Percentiles rank a stretch among this genome's conserved stretches.
Evolutionary conservation across 2,329 filamentous ascomycete species (phyloP).

Genomic region (Penicillium oxalicum): DNA sequence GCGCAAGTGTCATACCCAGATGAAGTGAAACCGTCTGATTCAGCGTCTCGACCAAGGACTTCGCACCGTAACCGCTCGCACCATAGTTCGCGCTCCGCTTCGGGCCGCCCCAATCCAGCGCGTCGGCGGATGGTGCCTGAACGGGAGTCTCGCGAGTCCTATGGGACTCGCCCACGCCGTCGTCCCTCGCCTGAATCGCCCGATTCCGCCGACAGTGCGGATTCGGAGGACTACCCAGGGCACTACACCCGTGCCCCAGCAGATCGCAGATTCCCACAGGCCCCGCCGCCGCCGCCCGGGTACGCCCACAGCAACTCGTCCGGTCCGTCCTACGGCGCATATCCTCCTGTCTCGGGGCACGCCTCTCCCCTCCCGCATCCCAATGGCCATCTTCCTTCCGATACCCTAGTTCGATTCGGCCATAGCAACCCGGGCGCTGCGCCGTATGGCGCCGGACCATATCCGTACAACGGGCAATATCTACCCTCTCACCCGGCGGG

Average conservation of each 20-base stretch:
- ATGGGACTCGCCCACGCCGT: conserved; percentile 35
- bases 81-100: conserved; percentile 33
- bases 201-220: conserved; percentile 56
- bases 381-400: conserved; percentile 24
- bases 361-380: conserved; percentile 23
- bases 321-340: conserved; percentile 33
- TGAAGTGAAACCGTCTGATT: conserved; percentile 45
- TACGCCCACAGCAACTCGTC: conserved; percentile 40
- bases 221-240: conserved; percentile 57
- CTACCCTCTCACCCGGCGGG: conserved; percentile 22
- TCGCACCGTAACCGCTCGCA: conserved; percentile 37
- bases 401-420: conserved; percentile 30
- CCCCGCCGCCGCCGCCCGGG: conserved; percentile 26
- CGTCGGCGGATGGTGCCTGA: conserved; percentile 35
- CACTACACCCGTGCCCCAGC: conserved; percentile 39
- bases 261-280: conserved; percentile 31
- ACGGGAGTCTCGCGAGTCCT: conserved; percentile 33
- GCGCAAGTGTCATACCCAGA: conserved; percentile 38
- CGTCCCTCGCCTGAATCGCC: conserved; percentile 48
- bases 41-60: conserved; percentile 40
- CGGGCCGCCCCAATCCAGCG: conserved; percentile 32
- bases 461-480: conserved; percentile 27
- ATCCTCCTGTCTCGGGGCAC: conserved; percentile 25
- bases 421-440: conserved; percentile 22
- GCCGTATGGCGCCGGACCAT: conserved; percentile 24